Percentiles rank a stretch among this genome's conserved stretches.
These are phyloP conservation scores for Sugiyamaella japonica DNA, from an alignment of 1,139 yeast species.

Conservation along the genomic window DNA sequence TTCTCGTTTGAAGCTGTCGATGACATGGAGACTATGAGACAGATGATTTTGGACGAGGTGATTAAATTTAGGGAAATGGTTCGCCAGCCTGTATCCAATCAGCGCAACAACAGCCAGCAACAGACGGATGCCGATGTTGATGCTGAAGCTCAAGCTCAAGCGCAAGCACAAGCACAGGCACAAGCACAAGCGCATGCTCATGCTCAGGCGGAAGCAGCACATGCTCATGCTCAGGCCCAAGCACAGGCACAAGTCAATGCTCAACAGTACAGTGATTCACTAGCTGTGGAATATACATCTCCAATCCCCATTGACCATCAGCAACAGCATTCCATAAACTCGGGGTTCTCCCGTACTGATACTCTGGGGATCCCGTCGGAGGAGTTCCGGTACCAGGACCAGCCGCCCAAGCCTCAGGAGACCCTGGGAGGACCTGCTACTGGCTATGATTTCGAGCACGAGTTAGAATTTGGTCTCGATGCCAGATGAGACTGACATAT, in stretches of 20 bases:
- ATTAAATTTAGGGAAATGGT: conserved; percentile 77
- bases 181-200: conserved; percentile 14
- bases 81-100: conserved; percentile 50
- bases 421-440: conserved; percentile 32
- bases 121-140: conserved; percentile 24
- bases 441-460: conserved; percentile 49
- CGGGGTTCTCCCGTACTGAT: conserved; percentile 17
- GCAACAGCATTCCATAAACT: conserved; percentile 22
- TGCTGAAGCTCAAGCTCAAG: conserved; percentile 16
- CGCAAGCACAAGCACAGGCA: conserved; percentile 15
- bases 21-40: conserved; percentile 73
- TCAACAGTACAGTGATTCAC: conserved; percentile 1
- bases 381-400: conserved; percentile 44
- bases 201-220: conserved; percentile 5
- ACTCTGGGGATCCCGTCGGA: conserved; percentile 40
- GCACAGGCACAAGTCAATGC: conserved; percentile 5
- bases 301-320: conserved; percentile 18
- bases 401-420: conserved; percentile 49
- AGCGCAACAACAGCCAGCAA: conserved; percentile 21
- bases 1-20: conserved; percentile 87
- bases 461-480: conserved; percentile 60
- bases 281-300: conserved; percentile 9
- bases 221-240: conserved; percentile 6
- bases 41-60: conserved; percentile 81
- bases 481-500: conserved; percentile 38